These are phyloP conservation scores for Hippophae gyantsensis DNA, from an alignment of 306 rosid species.

Conservation along the genomic window DNA sequence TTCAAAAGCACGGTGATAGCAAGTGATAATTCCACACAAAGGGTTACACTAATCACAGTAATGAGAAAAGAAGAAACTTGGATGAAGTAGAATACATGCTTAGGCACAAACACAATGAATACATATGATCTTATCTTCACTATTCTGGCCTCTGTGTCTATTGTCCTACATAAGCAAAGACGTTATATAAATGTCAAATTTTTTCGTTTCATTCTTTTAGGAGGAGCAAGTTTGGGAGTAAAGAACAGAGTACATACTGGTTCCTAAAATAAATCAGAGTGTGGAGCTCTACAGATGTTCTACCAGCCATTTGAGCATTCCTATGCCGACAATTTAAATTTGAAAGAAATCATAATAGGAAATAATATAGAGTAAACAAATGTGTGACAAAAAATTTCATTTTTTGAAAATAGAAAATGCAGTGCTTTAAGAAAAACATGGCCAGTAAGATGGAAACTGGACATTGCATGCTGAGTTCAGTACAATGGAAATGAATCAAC, in stretches of 20 bases:
- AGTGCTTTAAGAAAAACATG: too few species aligned
- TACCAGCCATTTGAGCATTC: conserved; percentile 96
- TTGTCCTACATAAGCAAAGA: conserved; percentile 55
- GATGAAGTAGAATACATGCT: conserved; percentile 37
- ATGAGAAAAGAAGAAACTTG: not conserved
- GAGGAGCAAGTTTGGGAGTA: conserved; percentile 5
- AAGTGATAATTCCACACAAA: too few species aligned
- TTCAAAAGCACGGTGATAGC: too few species aligned
- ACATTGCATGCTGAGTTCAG: too few species aligned
- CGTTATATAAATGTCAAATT: not conserved
- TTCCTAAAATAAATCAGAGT: conserved; percentile 71
- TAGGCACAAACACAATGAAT: conserved; percentile 88
- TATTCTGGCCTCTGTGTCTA: conserved; percentile 79
- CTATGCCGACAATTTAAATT: conserved; percentile 94
- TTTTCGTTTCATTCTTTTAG: too few species aligned
- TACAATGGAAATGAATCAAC: too few species aligned
- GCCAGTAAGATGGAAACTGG: too few species aligned
- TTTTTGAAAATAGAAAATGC: too few species aligned
- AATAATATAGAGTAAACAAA: too few species aligned
- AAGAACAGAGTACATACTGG: conserved; percentile 30
- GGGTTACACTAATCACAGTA: too few species aligned
- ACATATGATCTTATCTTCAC: conserved; percentile 95
- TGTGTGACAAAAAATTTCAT: too few species aligned
- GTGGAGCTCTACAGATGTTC: conserved; percentile 90
- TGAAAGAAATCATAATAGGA: conserved; percentile 21